Conservation (phyloP, 1,284 basidiomycete species). For the Ganoderma lingzhi region DNA sequence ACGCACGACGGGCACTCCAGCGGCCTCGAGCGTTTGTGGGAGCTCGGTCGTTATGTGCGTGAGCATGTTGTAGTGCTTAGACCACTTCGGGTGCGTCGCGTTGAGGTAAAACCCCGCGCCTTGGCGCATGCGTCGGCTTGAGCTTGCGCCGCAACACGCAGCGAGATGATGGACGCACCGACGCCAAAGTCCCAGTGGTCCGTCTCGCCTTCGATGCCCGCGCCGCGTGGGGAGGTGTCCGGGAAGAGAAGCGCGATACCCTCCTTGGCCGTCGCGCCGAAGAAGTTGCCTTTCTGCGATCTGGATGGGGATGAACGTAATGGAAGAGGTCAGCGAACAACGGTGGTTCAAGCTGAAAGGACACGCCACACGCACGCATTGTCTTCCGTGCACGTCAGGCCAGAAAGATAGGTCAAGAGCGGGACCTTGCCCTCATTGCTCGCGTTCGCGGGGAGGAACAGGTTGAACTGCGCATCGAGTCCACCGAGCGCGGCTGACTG, state of each 20-base stretch:
- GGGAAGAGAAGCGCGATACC: constrained; percentile 95
- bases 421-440: constrained; percentile 68
- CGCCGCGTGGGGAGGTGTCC: constrained; percentile 95
- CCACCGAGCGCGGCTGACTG: constrained; percentile 79
- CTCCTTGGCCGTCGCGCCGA: constrained; percentile 81
- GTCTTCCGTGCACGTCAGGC: constrained; percentile 96
- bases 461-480: constrained; percentile 86
- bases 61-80: constrained; percentile 92
- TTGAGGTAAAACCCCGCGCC: constrained; percentile 96
- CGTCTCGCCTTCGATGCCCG: constrained; percentile 89
- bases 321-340: constrained; percentile 2
- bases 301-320: constrained; percentile 46
- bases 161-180: constrained; percentile 43
- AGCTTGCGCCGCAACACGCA: background rate
- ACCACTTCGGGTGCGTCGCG: constrained; percentile 83
- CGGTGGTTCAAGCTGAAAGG: background rate
- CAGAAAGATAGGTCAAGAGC: constrained; percentile 90
- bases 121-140: constrained; percentile 34
- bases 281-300: constrained; percentile 89
- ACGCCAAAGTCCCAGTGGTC: constrained; percentile 94
- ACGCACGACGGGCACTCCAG: constrained; percentile 72
- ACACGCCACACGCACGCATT: constrained; percentile 69
- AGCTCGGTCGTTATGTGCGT: constrained; percentile 86
- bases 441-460: constrained; percentile 85
- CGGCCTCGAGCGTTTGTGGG: constrained; percentile 76